Base-by-base conservation (phyloP, 805 yeast genomes). In the Metschnikowia hibisci region DNA sequence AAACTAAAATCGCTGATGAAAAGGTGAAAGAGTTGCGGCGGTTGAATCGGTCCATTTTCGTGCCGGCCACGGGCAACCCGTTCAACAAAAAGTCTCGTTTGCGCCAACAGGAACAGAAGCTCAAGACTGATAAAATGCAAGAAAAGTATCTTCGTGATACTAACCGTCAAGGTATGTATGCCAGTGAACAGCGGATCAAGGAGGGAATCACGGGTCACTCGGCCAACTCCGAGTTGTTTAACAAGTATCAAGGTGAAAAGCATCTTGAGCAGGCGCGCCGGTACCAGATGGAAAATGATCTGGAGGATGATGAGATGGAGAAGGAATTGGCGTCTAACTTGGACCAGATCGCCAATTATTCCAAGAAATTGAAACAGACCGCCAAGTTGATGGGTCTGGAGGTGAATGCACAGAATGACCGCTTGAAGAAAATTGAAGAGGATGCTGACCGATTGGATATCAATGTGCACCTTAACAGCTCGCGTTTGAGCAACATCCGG, bases 231-330 rank as follows among this genome's bases (percentile, higher is more conserved):
- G 76, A 71, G 30, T 44, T 61, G 11, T 60, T 58, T 37, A 70
- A 69, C 43, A 77, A 78, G 57, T 77, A 77, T 49, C 74, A 70
- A 42, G 77, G 78, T 39, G 79, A 80, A 42, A 62, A 69, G 50
- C 64, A 74, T 48, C 73, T 80, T 37, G 69, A 71, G 13, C 81
- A 80, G 30, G 84, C 95, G 2, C 69, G 78, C 44, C 69, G 80
- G 51, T 89, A 84, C 64, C 87, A 86, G 55, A 86, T 87, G 54
- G 96, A 88, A 58, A 85, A 84, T 38, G 97, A 91, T 63, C 81
- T 81, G 39, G 97, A 91, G 61, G 98, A 93, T 63, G 96, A 89
- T 55, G 93, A 82, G 53, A 78, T 88, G 78, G 98, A 91, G 60
- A 78, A 83, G 49, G 96, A 90, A 63, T 79, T 89, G 53, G 90